phyloP scores from a whole-genome alignment of 371 early-diverging fungal species.

The Parasitella parasitica region DNA sequence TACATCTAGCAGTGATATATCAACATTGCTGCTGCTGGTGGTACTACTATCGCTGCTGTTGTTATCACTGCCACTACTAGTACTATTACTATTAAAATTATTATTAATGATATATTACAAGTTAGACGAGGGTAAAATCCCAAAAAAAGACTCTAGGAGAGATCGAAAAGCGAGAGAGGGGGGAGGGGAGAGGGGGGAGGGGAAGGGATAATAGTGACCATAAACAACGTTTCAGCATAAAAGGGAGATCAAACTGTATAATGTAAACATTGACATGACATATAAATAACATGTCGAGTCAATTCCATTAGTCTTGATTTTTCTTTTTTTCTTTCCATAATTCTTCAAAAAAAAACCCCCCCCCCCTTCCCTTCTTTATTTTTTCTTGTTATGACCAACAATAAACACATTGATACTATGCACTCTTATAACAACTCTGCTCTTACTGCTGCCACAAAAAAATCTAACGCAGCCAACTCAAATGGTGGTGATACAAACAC shows the following conservation, averaged over 20 bases:
- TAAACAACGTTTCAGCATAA: neutral
- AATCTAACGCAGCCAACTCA: neutral
- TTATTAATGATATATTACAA: slow-evolving; percentile 9
- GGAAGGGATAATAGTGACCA: neutral
- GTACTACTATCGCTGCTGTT: too few relatives aligned
- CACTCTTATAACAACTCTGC: neutral
- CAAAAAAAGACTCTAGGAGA: neutral
- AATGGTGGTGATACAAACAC: neutral
- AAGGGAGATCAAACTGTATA: neutral
- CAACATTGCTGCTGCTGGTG: too few relatives aligned
- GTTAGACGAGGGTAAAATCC: slow-evolving; percentile 11
- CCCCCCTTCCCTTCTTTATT: neutral
- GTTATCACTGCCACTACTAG: too few relatives aligned
- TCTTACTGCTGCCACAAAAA: neutral
- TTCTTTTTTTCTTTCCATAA: neutral
- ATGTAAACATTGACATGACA: neutral
- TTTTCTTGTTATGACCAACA: slow-evolving; percentile 3
- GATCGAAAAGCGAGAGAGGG: too few relatives aligned
- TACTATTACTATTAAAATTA: neutral
- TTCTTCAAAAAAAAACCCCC: neutral
- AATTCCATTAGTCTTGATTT: neutral
- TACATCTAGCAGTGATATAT: neutral
- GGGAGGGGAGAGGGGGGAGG: too few relatives aligned
- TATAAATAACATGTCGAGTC: neutral
- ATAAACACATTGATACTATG: slow-evolving; percentile 7